Percentiles rank a stretch among this genome's conserved stretches.
Conservation (phyloP, 345 rosid species). For the Erucastrum elatum region DNA sequence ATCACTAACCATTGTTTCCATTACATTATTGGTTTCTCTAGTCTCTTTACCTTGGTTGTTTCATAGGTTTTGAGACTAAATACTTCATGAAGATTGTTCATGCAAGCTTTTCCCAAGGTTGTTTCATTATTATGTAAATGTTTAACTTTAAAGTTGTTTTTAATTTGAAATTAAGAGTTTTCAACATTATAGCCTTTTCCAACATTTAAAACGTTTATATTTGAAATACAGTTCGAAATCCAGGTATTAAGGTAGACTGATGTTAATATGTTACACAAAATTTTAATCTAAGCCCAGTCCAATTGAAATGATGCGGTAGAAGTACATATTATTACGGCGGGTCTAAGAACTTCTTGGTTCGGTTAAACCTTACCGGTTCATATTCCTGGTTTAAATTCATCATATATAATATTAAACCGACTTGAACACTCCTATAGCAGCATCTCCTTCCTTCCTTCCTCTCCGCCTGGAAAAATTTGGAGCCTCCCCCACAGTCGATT, state of each 20-base stretch:
- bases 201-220: too few relatives aligned
- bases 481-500: neutral
- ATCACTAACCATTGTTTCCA: too few relatives aligned
- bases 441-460: neutral
- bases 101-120: too few relatives aligned
- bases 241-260: neutral
- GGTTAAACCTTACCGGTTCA: neutral
- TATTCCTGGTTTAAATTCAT: neutral
- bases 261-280: neutral
- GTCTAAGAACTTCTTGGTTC: neutral
- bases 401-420: constrained; percentile 5
- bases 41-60: too few relatives aligned
- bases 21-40: too few relatives aligned
- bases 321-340: neutral
- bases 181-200: too few relatives aligned
- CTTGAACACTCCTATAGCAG: neutral
- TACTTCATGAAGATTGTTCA: too few relatives aligned
- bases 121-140: too few relatives aligned
- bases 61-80: too few relatives aligned
- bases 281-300: neutral
- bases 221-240: too few relatives aligned
- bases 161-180: too few relatives aligned
- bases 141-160: too few relatives aligned
- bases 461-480: neutral
- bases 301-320: neutral